Base-by-base conservation (phyloP, 2,329 filamentous ascomycete genomes). In the Arthrobotrys sphaeroides region DNA sequence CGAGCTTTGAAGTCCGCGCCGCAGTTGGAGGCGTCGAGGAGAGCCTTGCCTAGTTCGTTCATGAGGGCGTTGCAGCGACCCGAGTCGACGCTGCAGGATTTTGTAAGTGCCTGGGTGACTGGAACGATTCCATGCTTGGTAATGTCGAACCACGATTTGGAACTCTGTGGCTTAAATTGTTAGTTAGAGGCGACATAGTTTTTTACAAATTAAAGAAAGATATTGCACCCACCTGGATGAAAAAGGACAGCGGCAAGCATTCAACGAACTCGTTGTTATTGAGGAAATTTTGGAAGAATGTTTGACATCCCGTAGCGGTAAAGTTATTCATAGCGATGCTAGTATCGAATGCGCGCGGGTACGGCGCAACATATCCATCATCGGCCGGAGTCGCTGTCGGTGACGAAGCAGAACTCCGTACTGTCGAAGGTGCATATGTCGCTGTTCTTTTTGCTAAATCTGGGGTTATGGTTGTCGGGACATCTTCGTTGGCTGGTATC, bases 221-320 rank as follows among this genome's bases (percentile, higher is more conserved):
- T 24, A 24, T 16, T 16, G n/a, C 28, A 81, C 87, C 81, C 84
- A 92, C 91, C 85, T 91, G 88, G 7, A 98, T 85, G 78, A 98
- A 87, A 79, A 97, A 85, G 0, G 94, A 97, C 69, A 97, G 85
- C 0, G 94, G 92, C 78, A 94, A 88, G 83, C 94, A 98, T 60
- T 86, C 82, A 78, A 88, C 87, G 79, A 95, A 93, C 2, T 87
- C 89, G 4, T 86, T 81, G 80, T 92, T 87, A 51, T 83, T 83
- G 59, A 95, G 85, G 79, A 96, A 88, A 1, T 82, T 82, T 60
- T 87, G 85, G 82, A 96, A 90, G 83, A 94, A 94, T 3, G 81
- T 81, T 2, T 89, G 87, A 80, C 91, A 94, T 3, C 84, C 83
- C 22, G 80, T 62, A 33, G 81, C 81, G 7, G 86, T 87, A 80